Conservation (phyloP, 495 filamentous ascomycete genomes). For the Penicillium lividum region DNA sequence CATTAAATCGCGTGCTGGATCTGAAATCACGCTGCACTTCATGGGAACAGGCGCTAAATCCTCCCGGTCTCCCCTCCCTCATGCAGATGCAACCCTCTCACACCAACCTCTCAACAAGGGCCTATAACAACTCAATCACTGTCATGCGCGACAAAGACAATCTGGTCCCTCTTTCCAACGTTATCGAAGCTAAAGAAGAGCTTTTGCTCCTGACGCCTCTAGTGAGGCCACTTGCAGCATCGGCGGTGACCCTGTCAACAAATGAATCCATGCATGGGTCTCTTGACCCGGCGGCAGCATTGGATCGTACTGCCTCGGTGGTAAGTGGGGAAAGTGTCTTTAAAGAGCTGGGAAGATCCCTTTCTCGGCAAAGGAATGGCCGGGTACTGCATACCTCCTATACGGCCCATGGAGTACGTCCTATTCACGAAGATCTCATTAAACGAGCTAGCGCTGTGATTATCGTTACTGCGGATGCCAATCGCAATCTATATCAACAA, state of each 20-base stretch:
- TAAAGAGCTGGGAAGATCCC: constrained; percentile 74
- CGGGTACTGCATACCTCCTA: constrained; percentile 89
- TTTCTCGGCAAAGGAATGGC: constrained; percentile 78
- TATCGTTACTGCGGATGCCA: constrained; percentile 85
- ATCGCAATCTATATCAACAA: constrained; percentile 85
- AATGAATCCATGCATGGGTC: constrained; percentile 52
- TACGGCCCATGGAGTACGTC: constrained; percentile 83
- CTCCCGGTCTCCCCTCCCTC: constrained; percentile 67
- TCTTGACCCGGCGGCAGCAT: constrained; percentile 54
- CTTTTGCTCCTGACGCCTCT: constrained; percentile 79
- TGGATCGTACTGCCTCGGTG: constrained; percentile 65
- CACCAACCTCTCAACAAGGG: constrained; percentile 72
- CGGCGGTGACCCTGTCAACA: constrained; percentile 62
- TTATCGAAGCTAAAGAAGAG: constrained; percentile 79
- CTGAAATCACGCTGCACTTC: constrained; percentile 77
- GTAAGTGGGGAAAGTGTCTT: constrained; percentile 89
- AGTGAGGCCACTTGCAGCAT: constrained; percentile 83
- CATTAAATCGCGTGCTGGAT: constrained; percentile 68
- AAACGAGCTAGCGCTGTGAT: constrained; percentile 83
- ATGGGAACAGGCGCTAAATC: constrained; percentile 82
- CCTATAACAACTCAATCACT: constrained; percentile 84
- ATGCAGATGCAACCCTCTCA: constrained; percentile 80
- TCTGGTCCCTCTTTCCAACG: constrained; percentile 73
- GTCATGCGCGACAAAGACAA: constrained; percentile 81
- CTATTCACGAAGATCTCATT: constrained; percentile 86